Base-by-base conservation (phyloP, 805 yeast genomes). In the Yarrowia bubula region DNA sequence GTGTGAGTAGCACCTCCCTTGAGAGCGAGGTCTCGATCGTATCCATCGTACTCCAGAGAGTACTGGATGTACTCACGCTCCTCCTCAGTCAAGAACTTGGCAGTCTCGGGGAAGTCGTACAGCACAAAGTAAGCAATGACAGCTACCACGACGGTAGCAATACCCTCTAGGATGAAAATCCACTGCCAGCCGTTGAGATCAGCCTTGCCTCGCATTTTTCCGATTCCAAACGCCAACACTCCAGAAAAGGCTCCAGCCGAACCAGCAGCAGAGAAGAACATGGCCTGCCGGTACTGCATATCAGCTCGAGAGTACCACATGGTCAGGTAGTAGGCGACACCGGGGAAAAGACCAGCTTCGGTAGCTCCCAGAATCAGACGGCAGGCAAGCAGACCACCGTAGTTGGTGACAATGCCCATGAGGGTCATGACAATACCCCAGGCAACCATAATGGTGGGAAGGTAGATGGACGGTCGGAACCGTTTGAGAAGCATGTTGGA, bases 91-190 rank as follows among this genome's bases (percentile, higher is more conserved):
- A 82, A 73, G 68, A 82, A 83, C 74, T 71, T 76, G 31, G 84
- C 81, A 67, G 83, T 80, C 74, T 86, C 89, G n/a, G 89, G 88
- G 71, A 78, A 78, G 67, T 79, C 79, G 8, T 84, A 82, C 35
- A 73, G 73, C 41, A 71, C 71, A 67, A 66, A 79, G 67, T 66
- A 77, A 44, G 69, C 76, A 70, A 63, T 68, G 53, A 66, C 68
- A 62, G 75, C 78, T 31, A 71, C 69, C 5, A 71, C 69, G n/a
- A 67, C 69, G 22, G 77, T 76, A 58, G 79, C 79, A n/a, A 73
- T 72, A 41, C 86, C 84, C 70, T 83, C 86, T 32, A 83, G 76
- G 5, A 83, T 77, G 67, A 77, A 83, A 35, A 83, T 74, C 76
- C 82, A 83, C 69, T 82, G 78, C 84, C 84, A 83, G 8, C 83